Percentiles rank a stretch among this genome's conserved stretches.
These are phyloP conservation scores for Stemphylium lycopersici DNA, from an alignment of 2,329 filamentous ascomycete species.

Conservation along the genomic window DNA sequence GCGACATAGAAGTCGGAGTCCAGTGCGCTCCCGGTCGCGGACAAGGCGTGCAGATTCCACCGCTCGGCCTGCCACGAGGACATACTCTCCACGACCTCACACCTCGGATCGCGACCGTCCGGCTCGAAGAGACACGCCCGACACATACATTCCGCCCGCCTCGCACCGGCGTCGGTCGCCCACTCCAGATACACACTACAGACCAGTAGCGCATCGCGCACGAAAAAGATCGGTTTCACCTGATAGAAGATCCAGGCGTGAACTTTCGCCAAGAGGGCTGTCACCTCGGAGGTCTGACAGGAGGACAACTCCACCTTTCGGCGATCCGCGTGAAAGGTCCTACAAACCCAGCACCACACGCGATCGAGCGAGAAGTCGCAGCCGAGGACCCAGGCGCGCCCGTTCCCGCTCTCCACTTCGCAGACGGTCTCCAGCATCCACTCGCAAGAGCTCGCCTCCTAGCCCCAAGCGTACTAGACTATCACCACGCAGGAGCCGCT, in stretches of 20 bases:
- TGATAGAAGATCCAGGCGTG: conserved; percentile 39
- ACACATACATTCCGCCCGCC: conserved; percentile 41
- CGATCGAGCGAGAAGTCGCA: conserved; percentile 34
- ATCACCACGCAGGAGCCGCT: conserved; percentile 30
- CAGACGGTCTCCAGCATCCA: conserved; percentile 34
- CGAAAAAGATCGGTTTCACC: conserved; percentile 43
- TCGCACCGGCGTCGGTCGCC: conserved; percentile 49
- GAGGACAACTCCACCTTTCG: conserved; percentile 32
- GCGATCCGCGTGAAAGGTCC: conserved; percentile 27
- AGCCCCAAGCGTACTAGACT: conserved; percentile 24
- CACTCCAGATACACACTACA: conserved; percentile 49
- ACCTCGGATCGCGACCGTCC: conserved; percentile 42
- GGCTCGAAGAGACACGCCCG: conserved; percentile 44
- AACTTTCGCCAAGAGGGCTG: conserved; percentile 33
- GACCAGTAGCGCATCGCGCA: conserved; percentile 35
- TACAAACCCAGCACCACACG: conserved; percentile 24
- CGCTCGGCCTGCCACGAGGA: conserved; percentile 35
- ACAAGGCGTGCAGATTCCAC: conserved; percentile 41
- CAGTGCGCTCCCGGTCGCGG: conserved; percentile 43
- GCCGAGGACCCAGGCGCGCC: conserved; percentile 30
- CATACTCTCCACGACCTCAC: conserved; percentile 39
- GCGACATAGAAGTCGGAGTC: conserved; percentile 45
- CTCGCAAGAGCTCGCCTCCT: conserved; percentile 34
- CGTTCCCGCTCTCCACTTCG: conserved; percentile 43
- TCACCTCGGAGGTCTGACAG: conserved; percentile 40